A percentile compares a stretch with the other conserved stretches of the same genome.
phyloP scores from a whole-genome alignment of 495 filamentous ascomycete species.

The Antarctomyces pellizariae region DNA sequence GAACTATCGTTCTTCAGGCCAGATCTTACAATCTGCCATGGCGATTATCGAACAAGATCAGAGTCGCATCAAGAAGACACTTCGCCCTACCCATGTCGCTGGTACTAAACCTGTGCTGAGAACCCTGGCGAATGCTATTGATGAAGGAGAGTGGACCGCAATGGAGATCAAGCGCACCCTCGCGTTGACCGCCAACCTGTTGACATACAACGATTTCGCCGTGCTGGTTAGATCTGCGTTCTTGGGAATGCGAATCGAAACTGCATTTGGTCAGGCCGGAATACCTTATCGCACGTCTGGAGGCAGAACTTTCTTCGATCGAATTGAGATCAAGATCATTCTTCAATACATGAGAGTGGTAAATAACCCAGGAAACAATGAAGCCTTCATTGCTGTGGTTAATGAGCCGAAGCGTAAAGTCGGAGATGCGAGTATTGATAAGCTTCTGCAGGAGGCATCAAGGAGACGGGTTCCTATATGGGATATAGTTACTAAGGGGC shows the following conservation, averaged over 20 bases:
- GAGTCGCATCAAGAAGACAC: constrained; percentile 48
- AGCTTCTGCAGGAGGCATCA: constrained; percentile 51
- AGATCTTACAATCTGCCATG: constrained; percentile 63
- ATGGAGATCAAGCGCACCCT: constrained; percentile 55
- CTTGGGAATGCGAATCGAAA: constrained; percentile 68
- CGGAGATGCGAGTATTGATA: constrained; percentile 57
- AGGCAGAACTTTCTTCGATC: constrained; percentile 78
- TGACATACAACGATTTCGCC: constrained; percentile 59
- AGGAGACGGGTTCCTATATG: too few species aligned
- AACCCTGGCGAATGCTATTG: constrained; percentile 41
- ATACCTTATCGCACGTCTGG: constrained; percentile 75
- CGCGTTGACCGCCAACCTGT: constrained; percentile 44
- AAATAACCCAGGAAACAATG: constrained; percentile 69
- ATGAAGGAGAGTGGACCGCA: constrained; percentile 76
- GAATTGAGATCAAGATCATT: constrained; percentile 69
- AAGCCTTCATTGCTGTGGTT: constrained; percentile 65
- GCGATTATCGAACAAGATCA: constrained; percentile 84
- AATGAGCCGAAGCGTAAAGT: constrained; percentile 67
- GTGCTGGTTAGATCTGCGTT: constrained; percentile 68
- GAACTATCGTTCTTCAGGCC: constrained; percentile 83
- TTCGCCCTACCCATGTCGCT: constrained; percentile 59
- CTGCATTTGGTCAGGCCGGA: constrained; percentile 60
- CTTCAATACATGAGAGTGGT: constrained; percentile 79
- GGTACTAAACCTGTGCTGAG: constrained; percentile 72
- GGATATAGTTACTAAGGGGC: too few species aligned